Conservation (phyloP, 2,329 filamentous ascomycete genomes). For the Phialophora macrospora region DNA sequence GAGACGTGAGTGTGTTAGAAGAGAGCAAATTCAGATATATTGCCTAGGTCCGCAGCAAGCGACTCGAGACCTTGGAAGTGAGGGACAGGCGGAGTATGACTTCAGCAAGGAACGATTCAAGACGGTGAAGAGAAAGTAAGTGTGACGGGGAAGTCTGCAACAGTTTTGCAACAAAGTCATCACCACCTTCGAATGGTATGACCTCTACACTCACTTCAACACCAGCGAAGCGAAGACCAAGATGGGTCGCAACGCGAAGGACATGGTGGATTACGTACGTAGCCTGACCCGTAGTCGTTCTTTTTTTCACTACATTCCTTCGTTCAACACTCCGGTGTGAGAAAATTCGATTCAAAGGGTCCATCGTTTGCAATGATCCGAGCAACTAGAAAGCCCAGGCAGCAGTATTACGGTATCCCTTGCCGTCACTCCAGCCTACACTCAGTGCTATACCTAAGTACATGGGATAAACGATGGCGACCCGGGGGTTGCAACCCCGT, state of each 20-base stretch:
- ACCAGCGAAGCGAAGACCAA: not conserved
- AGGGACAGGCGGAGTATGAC: not conserved
- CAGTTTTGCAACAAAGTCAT: not conserved
- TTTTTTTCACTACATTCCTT: not conserved
- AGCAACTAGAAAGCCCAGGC: too few species aligned
- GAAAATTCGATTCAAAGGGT: not conserved
- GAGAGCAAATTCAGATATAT: not conserved
- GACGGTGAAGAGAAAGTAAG: not conserved
- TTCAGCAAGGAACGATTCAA: not conserved
- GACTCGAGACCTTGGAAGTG: not conserved
- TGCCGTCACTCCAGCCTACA: too few species aligned
- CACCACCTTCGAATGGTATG: not conserved
- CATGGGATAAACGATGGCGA: too few species aligned
- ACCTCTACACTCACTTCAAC: not conserved
- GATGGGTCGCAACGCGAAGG: not conserved
- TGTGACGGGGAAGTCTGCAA: not conserved
- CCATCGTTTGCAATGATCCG: not conserved
- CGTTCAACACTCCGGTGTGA: not conserved
- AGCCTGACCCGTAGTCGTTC: constrained; percentile 12
- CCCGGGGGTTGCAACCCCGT: too few species aligned
- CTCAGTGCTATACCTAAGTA: too few species aligned
- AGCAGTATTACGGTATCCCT: too few species aligned
- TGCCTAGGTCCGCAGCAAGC: not conserved
- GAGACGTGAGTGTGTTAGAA: not conserved
- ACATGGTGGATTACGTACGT: not conserved